phyloP scores from a whole-genome alignment of 164 flowering plant species.

The Saururus chinensis region DNA sequence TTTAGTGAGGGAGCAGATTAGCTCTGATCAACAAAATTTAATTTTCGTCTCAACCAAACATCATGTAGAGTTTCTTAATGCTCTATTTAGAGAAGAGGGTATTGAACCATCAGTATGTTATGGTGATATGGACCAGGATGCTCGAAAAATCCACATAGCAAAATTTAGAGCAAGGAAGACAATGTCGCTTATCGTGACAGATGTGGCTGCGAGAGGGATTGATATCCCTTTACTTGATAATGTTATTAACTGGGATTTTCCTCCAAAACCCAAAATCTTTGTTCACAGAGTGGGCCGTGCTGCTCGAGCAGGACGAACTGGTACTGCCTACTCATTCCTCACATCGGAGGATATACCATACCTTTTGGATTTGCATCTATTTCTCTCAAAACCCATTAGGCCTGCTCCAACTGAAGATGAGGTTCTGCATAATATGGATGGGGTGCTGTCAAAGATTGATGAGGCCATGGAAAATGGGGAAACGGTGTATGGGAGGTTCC shows the following conservation, averaged over 20 bases:
- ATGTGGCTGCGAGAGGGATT: conserved; percentile 96
- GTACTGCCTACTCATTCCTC: conserved; percentile 80
- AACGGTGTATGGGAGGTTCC: conserved; percentile 90
- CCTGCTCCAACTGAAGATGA: conserved; percentile 92
- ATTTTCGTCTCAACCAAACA: conserved; percentile 92
- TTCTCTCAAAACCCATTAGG: conserved; percentile 78
- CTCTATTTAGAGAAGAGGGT: conserved; percentile 62
- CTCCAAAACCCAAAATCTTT: conserved; percentile 91
- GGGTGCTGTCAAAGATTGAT: conserved; percentile 49
- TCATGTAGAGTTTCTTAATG: conserved; percentile 80
- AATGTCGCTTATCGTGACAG: conserved; percentile 86
- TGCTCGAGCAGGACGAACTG: conserved; percentile 94
- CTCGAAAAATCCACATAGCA: conserved; percentile 78
- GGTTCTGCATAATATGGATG: conserved; percentile 56
- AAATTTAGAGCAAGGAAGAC: conserved; percentile 81
- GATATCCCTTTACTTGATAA: conserved; percentile 97
- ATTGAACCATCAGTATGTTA: conserved; percentile 86
- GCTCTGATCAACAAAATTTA: conserved; percentile 67
- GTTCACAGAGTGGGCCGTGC: conserved; percentile 95
- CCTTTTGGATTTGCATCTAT: conserved; percentile 91
- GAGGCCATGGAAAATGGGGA: conserved; percentile 66
- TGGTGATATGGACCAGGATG: conserved; percentile 99
- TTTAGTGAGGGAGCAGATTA: conserved; percentile 71
- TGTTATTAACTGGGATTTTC: conserved; percentile 95
- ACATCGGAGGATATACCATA: conserved; percentile 85